Base-by-base conservation (phyloP, 169 alveolate genomes). In the Cyclospora cayetanensis region DNA sequence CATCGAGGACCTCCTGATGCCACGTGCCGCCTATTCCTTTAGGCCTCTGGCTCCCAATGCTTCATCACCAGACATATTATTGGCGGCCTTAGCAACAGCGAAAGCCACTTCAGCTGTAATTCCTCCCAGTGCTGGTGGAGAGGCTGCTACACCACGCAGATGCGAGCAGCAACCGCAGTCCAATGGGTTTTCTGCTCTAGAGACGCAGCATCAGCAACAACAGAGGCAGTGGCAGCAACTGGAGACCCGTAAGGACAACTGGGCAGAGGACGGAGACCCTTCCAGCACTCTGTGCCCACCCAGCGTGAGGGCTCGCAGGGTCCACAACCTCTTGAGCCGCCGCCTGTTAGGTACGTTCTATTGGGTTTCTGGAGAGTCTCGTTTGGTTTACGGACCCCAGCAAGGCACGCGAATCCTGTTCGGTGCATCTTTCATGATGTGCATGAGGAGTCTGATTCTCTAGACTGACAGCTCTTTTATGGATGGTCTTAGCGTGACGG, bases 241-340 rank as follows among this genome's bases (percentile, higher is more conserved):
- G 15, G 35, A 35, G 20, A 27, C 46, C 43, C 27, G 35, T 41
- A 46, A 25, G 34, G 87, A 46, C 18, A 46, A 46, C 87, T 77
- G 87, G 65, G 55, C 70, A 43, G 87, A 77, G 41, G 87, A 77
- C 46, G 87, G 87, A 12, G 87, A 77, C 70, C 87, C 87, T 0
- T 77, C 63, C 46, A 55, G 87, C 50, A 43, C 70, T 12, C 41
- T 77, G 70, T 77, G 87, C 37, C 87, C 87, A 65, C 87, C 87
- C 35, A 77, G 87, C 31, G 87, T 77, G 5, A 77, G 46, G 34
- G 68, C 87, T 0, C 87, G 87, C 31, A 41, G 87, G 46, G 12
- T 46, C 46, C 12, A 35, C 52, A 43, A 53, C 35, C 87, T 77
- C 29, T 35, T 77, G 31, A 77, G 87, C 63, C 87, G 87, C 2